Base-by-base conservation (phyloP, 768 basidiomycete genomes). In the Suillus weaverae region DNA sequence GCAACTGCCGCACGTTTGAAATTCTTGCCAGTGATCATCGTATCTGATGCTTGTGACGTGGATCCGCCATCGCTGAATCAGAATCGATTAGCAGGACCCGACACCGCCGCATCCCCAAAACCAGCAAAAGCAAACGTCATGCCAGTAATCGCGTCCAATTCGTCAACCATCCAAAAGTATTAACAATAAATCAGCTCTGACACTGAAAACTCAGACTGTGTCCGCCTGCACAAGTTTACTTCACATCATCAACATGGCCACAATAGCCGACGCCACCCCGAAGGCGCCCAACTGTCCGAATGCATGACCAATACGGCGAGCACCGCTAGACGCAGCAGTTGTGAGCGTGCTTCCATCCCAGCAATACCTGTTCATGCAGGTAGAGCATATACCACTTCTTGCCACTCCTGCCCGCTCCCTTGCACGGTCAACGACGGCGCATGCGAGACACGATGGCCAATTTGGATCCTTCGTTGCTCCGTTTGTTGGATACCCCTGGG, bases 361-460 rank as follows among this genome's bases (percentile, higher is more conserved):
- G 51, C 77, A 78, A 44, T 78, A 78, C n/a, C 76, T 62, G 53
- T 32, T 46, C 53, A 78, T 74, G 62, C 77, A 78, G 33, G 60
- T 68, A 61, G 55, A 63, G 62, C 77, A 78, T 26, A 78, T 66
- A 14, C 78, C 78, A 7, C 71, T 74, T 53, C 77, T 66, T 9
- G 38, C 22, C 39, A 68, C 69, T 3, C 75, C 69, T 50, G 63
- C 67, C 36, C 75, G 60, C 43, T 63, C 64, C 3, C 82, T 72
- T 10, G 79, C 80, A 22, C 84, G 79, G 56, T 86, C 86, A 33
- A 84, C 79, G 13, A 85, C 68, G 0, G 83, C 84, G 61, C 85
- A 86, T 5, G 84, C 83, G 22, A 87, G 69, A 60, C 84, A 85
- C 30, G 79, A 79, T 0, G 82, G 77, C 81, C 82, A 86, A 32